phyloP scores from a whole-genome alignment of 176 grass and related monocot species.

The Alloteropsis semialata region DNA sequence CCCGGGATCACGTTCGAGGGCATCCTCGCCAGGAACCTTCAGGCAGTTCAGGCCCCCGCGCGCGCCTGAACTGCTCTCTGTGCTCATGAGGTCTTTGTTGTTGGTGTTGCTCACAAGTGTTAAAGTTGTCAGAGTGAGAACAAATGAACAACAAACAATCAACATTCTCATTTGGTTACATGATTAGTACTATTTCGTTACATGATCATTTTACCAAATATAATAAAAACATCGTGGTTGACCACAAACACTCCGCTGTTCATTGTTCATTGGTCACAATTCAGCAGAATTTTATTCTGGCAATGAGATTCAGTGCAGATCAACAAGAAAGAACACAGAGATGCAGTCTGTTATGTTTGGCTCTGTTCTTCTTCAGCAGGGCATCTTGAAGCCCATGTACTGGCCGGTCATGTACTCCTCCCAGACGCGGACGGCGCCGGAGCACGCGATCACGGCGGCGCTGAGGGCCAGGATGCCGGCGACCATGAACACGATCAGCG shows the following conservation, averaged over 20 bases:
- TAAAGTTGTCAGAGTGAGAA: no score
- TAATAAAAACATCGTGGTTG: no score
- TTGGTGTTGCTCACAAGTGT: background rate
- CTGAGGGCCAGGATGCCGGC: conserved; percentile 38
- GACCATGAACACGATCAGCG: conserved; percentile 47
- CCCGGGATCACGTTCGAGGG: conserved; percentile 91
- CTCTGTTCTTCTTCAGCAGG: conserved; percentile 22
- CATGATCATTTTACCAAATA: no score
- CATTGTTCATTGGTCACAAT: background rate
- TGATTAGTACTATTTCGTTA: background rate
- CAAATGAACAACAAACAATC: no score
- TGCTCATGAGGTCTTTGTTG: background rate
- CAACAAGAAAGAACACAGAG: background rate
- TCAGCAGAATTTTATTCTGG: background rate
- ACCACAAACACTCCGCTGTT: no score
- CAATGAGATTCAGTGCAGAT: background rate
- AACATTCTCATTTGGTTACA: background rate
- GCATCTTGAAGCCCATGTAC: conserved; percentile 60
- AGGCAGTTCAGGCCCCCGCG: background rate
- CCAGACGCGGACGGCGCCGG: conserved; percentile 42
- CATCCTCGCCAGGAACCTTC: conserved; percentile 69
- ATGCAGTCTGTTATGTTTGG: background rate
- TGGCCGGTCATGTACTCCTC: conserved; percentile 24
- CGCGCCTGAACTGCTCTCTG: background rate
- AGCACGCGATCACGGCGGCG: conserved; percentile 37